Percentiles rank a stretch among this genome's conserved stretches.
Conservation (phyloP, 768 basidiomycete genomes). For the Russula abietina region DNA sequence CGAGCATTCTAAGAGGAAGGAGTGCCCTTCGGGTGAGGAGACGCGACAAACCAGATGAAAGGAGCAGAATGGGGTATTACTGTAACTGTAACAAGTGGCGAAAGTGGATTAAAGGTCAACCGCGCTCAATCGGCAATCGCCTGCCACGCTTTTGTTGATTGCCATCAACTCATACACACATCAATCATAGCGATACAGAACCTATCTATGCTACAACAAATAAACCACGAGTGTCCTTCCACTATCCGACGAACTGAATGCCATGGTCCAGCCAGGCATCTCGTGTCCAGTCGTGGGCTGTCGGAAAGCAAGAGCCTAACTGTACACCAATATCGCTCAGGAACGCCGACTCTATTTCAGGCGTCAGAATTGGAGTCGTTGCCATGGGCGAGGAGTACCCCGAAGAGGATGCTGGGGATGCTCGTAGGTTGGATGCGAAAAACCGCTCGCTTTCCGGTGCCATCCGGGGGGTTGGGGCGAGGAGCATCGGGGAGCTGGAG, state of each 20-base stretch:
- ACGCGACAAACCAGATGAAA: background rate
- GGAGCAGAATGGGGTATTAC: background rate
- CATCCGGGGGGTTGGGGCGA: background rate
- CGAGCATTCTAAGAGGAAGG: slow-evolving; percentile 48
- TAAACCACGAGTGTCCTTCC: background rate
- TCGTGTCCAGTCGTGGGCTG: slow-evolving; percentile 1
- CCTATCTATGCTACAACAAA: slow-evolving; percentile 5
- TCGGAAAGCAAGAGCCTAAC: background rate
- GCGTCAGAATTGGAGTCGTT: background rate
- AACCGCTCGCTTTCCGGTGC: background rate
- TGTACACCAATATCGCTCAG: background rate
- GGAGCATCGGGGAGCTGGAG: background rate
- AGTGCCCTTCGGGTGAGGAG: background rate
- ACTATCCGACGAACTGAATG: background rate
- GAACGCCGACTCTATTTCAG: background rate
- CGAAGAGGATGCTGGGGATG: slow-evolving; percentile 5
- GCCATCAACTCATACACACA: slow-evolving; percentile 9
- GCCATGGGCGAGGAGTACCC: slow-evolving; percentile 12
- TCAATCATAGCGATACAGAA: background rate
- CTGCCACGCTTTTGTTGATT: slow-evolving; percentile 10
- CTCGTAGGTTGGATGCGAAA: background rate
- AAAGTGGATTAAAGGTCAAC: background rate
- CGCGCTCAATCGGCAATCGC: slow-evolving; percentile 5
- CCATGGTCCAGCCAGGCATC: slow-evolving; percentile 7
- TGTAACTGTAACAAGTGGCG: background rate